Evolutionary conservation across 83 land plant species (phyloP).

Genomic region (Isoetes engelmannii): DNA sequence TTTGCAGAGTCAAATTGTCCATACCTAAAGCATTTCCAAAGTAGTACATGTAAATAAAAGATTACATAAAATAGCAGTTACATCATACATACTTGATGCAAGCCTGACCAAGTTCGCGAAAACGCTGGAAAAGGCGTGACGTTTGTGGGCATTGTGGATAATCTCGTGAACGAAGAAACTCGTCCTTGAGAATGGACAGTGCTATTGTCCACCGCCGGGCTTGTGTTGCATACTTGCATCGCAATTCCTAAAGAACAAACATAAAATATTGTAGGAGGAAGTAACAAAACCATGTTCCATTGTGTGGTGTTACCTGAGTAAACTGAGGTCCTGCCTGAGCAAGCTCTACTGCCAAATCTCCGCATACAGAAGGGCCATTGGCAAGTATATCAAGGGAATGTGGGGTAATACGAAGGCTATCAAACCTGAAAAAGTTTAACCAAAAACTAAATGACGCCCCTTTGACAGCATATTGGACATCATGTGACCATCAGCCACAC

Average conservation of each 20-base stretch:
- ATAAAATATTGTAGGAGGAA: background rate
- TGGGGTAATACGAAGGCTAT: slow-evolving; percentile 90
- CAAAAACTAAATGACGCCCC: too few relatives aligned
- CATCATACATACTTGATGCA: slow-evolving; percentile 70
- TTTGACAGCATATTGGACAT: too few relatives aligned
- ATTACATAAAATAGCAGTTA: slow-evolving; percentile 1
- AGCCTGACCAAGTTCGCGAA: slow-evolving; percentile 84
- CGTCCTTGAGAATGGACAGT: slow-evolving; percentile 84
- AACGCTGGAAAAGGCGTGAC: slow-evolving; percentile 83
- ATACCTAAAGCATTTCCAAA: slow-evolving; percentile 41
- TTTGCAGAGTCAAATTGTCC: slow-evolving; percentile 97
- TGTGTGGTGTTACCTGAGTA: slow-evolving; percentile 61
- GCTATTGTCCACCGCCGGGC: slow-evolving; percentile 82
- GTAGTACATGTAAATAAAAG: background rate
- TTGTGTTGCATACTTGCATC: slow-evolving; percentile 75
- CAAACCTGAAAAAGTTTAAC: slow-evolving; percentile 54
- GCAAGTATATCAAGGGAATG: slow-evolving; percentile 85
- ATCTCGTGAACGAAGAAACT: slow-evolving; percentile 91
- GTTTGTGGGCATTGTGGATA: slow-evolving; percentile 96
- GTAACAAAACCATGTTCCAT: too few relatives aligned
- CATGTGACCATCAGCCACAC: too few relatives aligned
- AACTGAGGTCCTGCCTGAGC: slow-evolving; percentile 99
- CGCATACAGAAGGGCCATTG: slow-evolving; percentile 79
- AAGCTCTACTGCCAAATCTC: slow-evolving; percentile 88
- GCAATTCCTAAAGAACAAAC: slow-evolving; percentile 48